phyloP scores from a whole-genome alignment of 495 filamentous ascomycete genomes.

The Aspergillus cavernicola region DNA sequence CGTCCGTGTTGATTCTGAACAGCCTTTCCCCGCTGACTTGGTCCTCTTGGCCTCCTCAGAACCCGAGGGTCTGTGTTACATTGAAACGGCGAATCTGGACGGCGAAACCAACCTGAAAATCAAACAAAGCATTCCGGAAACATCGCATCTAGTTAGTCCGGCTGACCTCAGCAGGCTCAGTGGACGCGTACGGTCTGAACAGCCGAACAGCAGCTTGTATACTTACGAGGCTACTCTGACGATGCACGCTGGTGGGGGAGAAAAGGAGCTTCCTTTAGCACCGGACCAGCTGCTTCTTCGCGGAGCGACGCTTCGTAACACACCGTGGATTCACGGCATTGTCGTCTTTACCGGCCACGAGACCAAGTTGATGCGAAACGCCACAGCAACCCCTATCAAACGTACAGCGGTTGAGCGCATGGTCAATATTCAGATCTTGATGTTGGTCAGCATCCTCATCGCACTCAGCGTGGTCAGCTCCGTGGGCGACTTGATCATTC shows the following conservation, averaged over 20 bases:
- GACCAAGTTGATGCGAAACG: slow-evolving; percentile 98
- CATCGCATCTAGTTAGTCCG: slow-evolving; percentile 79
- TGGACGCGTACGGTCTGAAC: slow-evolving; percentile 86
- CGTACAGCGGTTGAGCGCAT: slow-evolving; percentile 89
- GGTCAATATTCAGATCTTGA: slow-evolving; percentile 89
- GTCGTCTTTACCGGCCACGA: slow-evolving; percentile 99
- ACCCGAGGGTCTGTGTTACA: slow-evolving; percentile 97
- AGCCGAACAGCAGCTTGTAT: slow-evolving; percentile 97
- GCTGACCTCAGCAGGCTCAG: slow-evolving; percentile 81
- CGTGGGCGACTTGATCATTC: slow-evolving; percentile 82
- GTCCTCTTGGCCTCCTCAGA: slow-evolving; percentile 92
- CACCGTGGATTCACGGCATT: slow-evolving; percentile 94
- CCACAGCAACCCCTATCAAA: slow-evolving; percentile 96
- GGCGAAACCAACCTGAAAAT: slow-evolving; percentile 99
- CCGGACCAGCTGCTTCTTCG: slow-evolving; percentile 85
- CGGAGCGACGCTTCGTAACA: slow-evolving; percentile 93
- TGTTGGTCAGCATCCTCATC: slow-evolving; percentile 81
- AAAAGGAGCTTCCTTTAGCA: slow-evolving; percentile 83
- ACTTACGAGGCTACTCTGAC: slow-evolving; percentile 97
- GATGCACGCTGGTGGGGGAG: slow-evolving; percentile 86
- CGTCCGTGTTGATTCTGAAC: slow-evolving; percentile 89
- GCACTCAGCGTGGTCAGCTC: slow-evolving; percentile 83
- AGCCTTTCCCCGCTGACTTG: slow-evolving; percentile 93
- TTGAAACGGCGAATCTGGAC: slow-evolving; percentile 97
- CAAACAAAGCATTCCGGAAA: slow-evolving; percentile 97